Evolutionary conservation across 148 eudicot genomes (phyloP).

Genomic region (Simmondsia chinensis): DNA sequence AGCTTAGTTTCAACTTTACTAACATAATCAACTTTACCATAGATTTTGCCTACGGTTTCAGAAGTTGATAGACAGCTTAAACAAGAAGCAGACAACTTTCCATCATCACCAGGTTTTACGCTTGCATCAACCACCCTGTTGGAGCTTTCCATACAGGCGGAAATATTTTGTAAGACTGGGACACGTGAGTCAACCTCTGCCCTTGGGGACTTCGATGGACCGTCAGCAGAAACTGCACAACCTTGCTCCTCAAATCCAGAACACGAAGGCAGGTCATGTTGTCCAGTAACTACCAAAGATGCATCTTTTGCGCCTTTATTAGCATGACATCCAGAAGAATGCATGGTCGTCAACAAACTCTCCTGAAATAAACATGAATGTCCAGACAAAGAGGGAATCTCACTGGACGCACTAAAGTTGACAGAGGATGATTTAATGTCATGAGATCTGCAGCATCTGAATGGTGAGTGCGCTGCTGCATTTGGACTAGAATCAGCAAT

Average conservation of each 20-base stretch:
- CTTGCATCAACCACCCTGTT: slow-evolving; percentile 5
- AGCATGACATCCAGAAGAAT: not conserved
- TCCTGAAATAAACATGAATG: no score
- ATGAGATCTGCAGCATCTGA: no score
- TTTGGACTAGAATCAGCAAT: slow-evolving; percentile 6
- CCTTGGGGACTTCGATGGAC: not conserved
- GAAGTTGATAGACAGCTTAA: slow-evolving; percentile 2
- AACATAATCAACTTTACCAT: slow-evolving; percentile 7
- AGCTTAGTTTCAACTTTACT: slow-evolving; percentile 10
- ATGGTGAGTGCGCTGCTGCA: no score
- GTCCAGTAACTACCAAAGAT: no score
- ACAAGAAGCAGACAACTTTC: slow-evolving; percentile 9
- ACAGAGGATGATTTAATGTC: no score
- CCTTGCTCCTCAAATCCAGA: slow-evolving; percentile 4
- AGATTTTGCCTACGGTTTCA: slow-evolving; percentile 1
- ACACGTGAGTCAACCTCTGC: slow-evolving; percentile 2
- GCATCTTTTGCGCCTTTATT: no score
- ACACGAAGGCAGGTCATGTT: no score
- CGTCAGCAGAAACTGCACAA: slow-evolving; percentile 1
- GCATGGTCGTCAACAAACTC: no score
- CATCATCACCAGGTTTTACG: slow-evolving; percentile 8
- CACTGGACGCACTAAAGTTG: no score
- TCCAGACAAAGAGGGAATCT: no score
- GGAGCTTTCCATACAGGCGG: not conserved
- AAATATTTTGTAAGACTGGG: slow-evolving; percentile 1